Conservation (phyloP, 345 rosid genomes). For the Gossypium herbaceum region DNA sequence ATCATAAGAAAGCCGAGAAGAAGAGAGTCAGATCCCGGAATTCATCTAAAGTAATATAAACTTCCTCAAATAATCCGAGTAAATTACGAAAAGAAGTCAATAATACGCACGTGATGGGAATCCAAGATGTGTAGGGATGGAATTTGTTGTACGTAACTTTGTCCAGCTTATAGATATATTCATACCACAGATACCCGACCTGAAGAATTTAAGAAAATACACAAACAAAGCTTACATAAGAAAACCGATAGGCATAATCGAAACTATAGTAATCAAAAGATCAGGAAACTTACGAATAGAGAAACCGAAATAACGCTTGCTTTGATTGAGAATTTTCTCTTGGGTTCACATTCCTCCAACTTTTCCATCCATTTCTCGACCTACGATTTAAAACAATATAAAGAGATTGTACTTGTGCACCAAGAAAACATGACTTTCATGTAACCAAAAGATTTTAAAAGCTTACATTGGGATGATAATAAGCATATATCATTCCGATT, state of each 20-base stretch:
- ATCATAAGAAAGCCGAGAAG: slow-evolving; percentile 24
- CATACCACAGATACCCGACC: slow-evolving; percentile 96
- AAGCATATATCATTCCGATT: slow-evolving; percentile 90
- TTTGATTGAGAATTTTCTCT: slow-evolving; percentile 63
- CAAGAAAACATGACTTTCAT: slow-evolving; percentile 1
- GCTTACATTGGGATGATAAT: slow-evolving; percentile 85
- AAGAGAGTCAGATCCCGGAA: slow-evolving; percentile 12
- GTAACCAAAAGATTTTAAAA: slow-evolving; percentile 6
- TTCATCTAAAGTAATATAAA: not conserved
- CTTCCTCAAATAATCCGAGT: not conserved
- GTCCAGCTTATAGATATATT: slow-evolving; percentile 84
- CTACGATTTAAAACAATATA: slow-evolving; percentile 37
- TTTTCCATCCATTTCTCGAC: slow-evolving; percentile 98
- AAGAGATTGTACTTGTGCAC: slow-evolving; percentile 15
- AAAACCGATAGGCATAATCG: slow-evolving; percentile 11
- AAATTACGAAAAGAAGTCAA: not conserved
- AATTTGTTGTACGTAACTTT: slow-evolving; percentile 81
- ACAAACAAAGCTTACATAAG: not conserved
- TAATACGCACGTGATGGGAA: slow-evolving; percentile 79
- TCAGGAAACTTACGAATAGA: slow-evolving; percentile 47
- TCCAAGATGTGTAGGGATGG: slow-evolving; percentile 99
- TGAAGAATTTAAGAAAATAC: slow-evolving; percentile 20
- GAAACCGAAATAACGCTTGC: slow-evolving; percentile 51
- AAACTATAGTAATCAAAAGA: slow-evolving; percentile 1
- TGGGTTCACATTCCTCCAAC: slow-evolving; percentile 83